These are phyloP conservation scores for Pythium chondricola DNA, from an alignment of 352 stramenopile genomes.

Conservation along the genomic window DNA sequence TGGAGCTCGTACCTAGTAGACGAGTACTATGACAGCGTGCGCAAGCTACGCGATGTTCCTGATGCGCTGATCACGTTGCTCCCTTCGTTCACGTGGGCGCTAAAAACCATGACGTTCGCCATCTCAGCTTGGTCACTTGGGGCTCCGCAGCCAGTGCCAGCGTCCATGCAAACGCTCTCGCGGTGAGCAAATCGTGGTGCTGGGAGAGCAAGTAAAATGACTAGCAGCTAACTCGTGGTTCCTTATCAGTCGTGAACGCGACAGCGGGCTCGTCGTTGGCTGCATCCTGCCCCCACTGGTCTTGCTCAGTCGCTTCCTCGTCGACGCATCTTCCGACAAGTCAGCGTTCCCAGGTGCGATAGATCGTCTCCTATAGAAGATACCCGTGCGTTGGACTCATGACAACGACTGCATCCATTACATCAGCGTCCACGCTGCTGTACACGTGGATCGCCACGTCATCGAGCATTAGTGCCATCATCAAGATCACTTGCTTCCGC, in stretches of 20 bases:
- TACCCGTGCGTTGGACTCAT: background rate
- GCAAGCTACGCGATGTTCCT: no score
- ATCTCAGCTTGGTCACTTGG: no score
- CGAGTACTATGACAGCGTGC: no score
- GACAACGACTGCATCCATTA: no score
- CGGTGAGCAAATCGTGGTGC: background rate
- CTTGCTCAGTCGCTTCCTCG: constrained; percentile 48
- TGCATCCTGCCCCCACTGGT: constrained; percentile 53
- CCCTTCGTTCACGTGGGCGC: background rate
- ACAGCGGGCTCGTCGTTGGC: constrained; percentile 50
- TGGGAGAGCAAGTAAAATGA: no score
- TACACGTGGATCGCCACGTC: constrained; percentile 53
- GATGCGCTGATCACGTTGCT: no score
- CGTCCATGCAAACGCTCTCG: constrained; percentile 15
- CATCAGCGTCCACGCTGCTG: constrained; percentile 40
- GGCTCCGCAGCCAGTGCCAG: no score
- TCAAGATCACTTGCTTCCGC: constrained; percentile 36
- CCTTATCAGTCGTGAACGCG: constrained; percentile 46
- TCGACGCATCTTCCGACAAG: constrained; percentile 20
- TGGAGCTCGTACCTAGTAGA: no score
- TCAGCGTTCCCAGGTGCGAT: constrained; percentile 22
- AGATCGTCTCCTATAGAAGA: background rate
- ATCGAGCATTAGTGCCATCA: constrained; percentile 33
- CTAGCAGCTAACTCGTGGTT: no score
- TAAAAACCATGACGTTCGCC: no score